Evolutionary conservation across 805 yeast species (phyloP), one percentile per base, ranked within the genome.

Genomic region (Pichia cephalocereana): DNA sequence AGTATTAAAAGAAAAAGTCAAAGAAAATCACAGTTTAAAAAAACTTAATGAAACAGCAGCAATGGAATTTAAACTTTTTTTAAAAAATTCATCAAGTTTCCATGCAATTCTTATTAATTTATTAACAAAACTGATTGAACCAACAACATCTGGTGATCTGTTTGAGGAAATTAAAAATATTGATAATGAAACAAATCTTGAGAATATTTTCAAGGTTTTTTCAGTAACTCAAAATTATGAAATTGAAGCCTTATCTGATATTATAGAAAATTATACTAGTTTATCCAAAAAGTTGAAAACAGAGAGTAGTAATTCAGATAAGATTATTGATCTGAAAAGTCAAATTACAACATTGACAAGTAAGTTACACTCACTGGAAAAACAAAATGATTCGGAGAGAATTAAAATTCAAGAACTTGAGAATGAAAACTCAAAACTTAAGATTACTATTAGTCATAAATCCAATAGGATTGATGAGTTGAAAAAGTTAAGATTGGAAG

Each of bases 401-500:
- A 38, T 38, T 4, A 38, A 44, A 26, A 42, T 52, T 6, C 43
- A 37, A 4, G 45, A 45, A 32, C 44, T 45, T 15, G 45, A 49
- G 31, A 32, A 26, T 4, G 38, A 41, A 27, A 45, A 41, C 32
- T 27, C 28, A 5, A 41, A 40, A 27, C 36, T 45, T 15, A 30
- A 38, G 30, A 28, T 39, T 39, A 40, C 41, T 26, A 30, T 36
- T 2, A 44, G 18, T 38, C 42, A 39, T 4, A 42, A 40, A 10
- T 18, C 12, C 12, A 38, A 10, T 27, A 41, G 48, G 15, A 54
- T 59, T 31, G 54, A 48, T 28, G 45, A 41, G 3, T 75, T 17
- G 43, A 44, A 52, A 9, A 57, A 55, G 40, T 55, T 80, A 42
- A 68, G 88, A 47, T 66, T 83, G 15, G 81, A 78, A 26, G 88